Evolutionary conservation across 1,139 yeast genomes (phyloP).

Genomic region (Blastobotrys persicus): DNA sequence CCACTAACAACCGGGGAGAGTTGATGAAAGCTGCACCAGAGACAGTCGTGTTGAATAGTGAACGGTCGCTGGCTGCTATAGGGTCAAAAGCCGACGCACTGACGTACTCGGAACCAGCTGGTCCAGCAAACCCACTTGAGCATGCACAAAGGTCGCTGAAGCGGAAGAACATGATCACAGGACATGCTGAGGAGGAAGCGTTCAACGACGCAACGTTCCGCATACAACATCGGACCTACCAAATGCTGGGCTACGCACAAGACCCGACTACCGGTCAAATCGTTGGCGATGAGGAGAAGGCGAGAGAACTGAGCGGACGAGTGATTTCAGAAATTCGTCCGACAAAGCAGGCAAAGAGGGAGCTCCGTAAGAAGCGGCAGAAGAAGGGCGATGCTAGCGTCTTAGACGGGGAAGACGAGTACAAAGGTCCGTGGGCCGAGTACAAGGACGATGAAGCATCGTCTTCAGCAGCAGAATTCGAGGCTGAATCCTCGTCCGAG

Average conservation of each 20-base stretch:
- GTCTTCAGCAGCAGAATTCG: constrained; percentile 5
- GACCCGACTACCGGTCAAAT: constrained; percentile 28
- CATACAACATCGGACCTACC: constrained; percentile 40
- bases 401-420: constrained; percentile 46
- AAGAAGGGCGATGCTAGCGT: constrained; percentile 41
- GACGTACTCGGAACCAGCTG: constrained; percentile 1
- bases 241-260: constrained; percentile 34
- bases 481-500: constrained; percentile 5
- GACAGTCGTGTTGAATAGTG: constrained; percentile 8
- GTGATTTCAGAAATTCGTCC: constrained; percentile 23
- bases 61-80: background rate
- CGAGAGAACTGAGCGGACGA: constrained; percentile 21
- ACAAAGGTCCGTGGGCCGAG: constrained; percentile 48
- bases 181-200: constrained; percentile 40
- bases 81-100: background rate
- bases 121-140: constrained; percentile 21
- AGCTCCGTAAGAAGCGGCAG: constrained; percentile 35
- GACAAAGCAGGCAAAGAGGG: constrained; percentile 27
- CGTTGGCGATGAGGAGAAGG: constrained; percentile 29
- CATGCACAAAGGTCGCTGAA: constrained; percentile 8
- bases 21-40: constrained; percentile 20
- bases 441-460: constrained; percentile 13
- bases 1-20: background rate
- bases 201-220: constrained; percentile 45
- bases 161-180: constrained; percentile 33